A percentile compares a stretch with the other conserved stretches of the same genome.
Evolutionary conservation across 176 grass and related monocot species (phyloP).

Genomic region (Cymbopogon citratus): DNA sequence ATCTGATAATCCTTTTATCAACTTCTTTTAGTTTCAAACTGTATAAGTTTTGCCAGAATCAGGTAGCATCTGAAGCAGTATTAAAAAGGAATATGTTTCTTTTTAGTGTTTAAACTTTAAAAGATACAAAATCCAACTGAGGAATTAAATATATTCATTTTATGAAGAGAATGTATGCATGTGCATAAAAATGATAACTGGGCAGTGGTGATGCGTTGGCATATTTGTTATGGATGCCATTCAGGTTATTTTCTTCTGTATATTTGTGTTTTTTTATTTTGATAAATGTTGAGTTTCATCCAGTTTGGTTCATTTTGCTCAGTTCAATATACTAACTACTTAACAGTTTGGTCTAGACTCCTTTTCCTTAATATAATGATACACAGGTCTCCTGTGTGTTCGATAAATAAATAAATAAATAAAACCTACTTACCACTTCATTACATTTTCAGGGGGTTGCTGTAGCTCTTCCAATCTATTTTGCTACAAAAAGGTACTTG

Average conservation of each 20-base stretch:
- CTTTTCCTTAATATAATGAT: neutral
- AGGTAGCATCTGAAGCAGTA: neutral
- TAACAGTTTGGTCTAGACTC: neutral
- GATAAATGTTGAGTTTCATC: neutral
- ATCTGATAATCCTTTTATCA: neutral
- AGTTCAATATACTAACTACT: conserved; percentile 14
- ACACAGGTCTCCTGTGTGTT: neutral
- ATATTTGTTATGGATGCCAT: neutral
- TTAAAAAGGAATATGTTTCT: neutral
- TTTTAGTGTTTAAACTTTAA: neutral
- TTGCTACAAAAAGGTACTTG: conserved; percentile 84
- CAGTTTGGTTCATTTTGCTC: neutral
- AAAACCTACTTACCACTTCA: neutral
- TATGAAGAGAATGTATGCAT: neutral
- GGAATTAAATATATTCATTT: neutral
- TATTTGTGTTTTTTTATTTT: neutral
- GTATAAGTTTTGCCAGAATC: neutral
- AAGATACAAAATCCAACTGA: neutral
- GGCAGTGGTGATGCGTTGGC: neutral
- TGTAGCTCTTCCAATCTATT: conserved; percentile 97
- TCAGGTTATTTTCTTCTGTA: neutral
- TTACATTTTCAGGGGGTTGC: conserved; percentile 71
- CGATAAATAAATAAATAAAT: neutral
- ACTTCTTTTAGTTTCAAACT: conserved; percentile 1
- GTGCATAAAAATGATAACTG: conserved; percentile 3